A percentile compares a stretch with the other conserved stretches of the same genome.
phyloP scores from a whole-genome alignment of 345 rosid species.

The Carallia pectinifolia region DNA sequence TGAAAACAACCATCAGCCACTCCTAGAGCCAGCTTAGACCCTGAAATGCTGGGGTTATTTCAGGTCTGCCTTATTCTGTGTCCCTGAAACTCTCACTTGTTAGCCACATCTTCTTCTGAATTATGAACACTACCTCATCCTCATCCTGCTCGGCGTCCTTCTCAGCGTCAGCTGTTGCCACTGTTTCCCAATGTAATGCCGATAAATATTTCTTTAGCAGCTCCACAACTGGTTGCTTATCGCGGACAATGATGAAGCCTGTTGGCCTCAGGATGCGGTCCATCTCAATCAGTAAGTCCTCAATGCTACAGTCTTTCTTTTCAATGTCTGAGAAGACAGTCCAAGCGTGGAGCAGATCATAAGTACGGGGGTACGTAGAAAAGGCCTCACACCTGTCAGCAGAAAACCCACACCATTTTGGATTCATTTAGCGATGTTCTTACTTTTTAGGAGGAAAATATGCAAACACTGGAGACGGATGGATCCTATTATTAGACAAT shows the following conservation, averaged over 20 bases:
- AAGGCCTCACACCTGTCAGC: constrained; percentile 76
- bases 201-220: constrained; percentile 57
- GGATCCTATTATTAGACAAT: too few species aligned
- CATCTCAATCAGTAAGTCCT: constrained; percentile 83
- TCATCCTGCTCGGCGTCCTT: constrained; percentile 52
- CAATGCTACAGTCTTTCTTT: constrained; percentile 68
- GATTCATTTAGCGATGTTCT: too few species aligned
- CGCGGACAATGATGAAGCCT: constrained; percentile 64
- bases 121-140: constrained; percentile 44
- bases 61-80: constrained; percentile 39
- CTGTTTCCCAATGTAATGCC: constrained; percentile 77
- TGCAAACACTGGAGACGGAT: too few species aligned
- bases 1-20: not conserved
- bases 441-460: too few species aligned
- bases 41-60: not conserved
- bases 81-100: constrained; percentile 72
- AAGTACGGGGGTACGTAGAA: constrained; percentile 84
- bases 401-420: not conserved
- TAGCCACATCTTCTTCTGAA: constrained; percentile 83
- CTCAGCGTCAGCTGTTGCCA: constrained; percentile 42
- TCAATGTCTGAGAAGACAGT: constrained; percentile 1
- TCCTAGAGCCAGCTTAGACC: not conserved
- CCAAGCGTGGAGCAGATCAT: constrained; percentile 35
- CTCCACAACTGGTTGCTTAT: constrained; percentile 53
- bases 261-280: constrained; percentile 83